Conservation (phyloP, 192 early-diverging fungal genomes). For the Mortierella antarctica region DNA sequence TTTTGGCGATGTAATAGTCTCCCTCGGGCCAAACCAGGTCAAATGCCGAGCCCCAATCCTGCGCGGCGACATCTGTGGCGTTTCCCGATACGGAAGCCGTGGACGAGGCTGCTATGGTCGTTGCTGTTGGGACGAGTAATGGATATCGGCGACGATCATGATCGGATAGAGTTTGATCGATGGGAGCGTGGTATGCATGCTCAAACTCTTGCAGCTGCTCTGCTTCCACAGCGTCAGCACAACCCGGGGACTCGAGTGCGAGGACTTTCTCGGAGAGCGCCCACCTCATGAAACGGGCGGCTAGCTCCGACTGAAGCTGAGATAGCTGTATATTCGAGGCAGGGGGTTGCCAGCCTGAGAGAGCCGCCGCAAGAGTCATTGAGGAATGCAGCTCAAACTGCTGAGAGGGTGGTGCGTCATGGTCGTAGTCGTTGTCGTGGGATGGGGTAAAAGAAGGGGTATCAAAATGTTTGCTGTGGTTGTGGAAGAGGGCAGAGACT, state of each 20-base stretch:
- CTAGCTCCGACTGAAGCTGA: constrained; percentile 29
- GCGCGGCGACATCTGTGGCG: background rate
- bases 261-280: constrained; percentile 19
- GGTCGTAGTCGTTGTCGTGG: background rate
- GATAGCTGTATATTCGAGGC: constrained; percentile 32
- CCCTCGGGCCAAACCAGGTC: constrained; percentile 44
- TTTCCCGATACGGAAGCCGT: background rate
- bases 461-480: background rate
- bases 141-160: background rate
- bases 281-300: constrained; percentile 30
- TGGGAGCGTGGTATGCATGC: background rate
- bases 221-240: background rate
- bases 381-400: background rate
- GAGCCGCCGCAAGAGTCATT: background rate
- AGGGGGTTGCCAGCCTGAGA: constrained; percentile 29
- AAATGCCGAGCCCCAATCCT: constrained; percentile 31
- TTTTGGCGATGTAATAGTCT: constrained; percentile 48
- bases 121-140: background rate
- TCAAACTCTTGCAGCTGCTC: background rate
- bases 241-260: background rate
- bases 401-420: background rate
- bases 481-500: constrained; percentile 17
- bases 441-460: background rate
- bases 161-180: constrained; percentile 4
- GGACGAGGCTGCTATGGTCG: background rate